Evolutionary conservation across 805 yeast genomes (phyloP).

Genomic region (Spathaspora girioi): DNA sequence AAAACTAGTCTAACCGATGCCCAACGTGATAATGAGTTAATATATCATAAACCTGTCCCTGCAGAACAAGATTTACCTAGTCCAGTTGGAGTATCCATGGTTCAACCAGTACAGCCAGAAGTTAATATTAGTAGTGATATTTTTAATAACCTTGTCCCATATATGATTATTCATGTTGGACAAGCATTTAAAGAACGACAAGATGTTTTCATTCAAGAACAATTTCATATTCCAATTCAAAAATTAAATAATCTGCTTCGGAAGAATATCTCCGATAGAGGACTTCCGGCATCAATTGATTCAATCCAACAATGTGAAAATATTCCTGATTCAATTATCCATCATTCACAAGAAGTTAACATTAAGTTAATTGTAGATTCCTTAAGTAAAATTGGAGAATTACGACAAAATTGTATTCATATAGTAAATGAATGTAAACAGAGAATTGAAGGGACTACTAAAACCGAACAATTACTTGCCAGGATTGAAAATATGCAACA

Average conservation of each 20-base stretch:
- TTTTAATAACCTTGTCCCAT: slow-evolving; percentile 68
- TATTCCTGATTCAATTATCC: slow-evolving; percentile 55
- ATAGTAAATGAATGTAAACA: slow-evolving; percentile 45
- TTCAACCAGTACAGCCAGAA: slow-evolving; percentile 42
- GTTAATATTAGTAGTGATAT: slow-evolving; percentile 15
- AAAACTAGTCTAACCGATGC: slow-evolving; percentile 46
- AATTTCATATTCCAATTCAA: slow-evolving; percentile 42
- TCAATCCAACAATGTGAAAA: slow-evolving; percentile 53
- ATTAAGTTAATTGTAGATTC: slow-evolving; percentile 35
- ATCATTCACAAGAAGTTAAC: slow-evolving; percentile 55
- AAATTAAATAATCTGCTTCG: slow-evolving; percentile 44
- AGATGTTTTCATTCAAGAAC: slow-evolving; percentile 47
- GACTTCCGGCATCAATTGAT: slow-evolving; percentile 63
- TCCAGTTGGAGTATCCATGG: slow-evolving; percentile 52
- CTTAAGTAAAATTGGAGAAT: slow-evolving; percentile 41
- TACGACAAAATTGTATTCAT: slow-evolving; percentile 38
- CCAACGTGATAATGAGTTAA: slow-evolving; percentile 77
- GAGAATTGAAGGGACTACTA: slow-evolving; percentile 46
- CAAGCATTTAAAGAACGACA: slow-evolving; percentile 68
- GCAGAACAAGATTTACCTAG: slow-evolving; percentile 31
- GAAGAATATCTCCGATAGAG: slow-evolving; percentile 42
- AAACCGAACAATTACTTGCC: slow-evolving; percentile 30
- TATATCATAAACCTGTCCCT: slow-evolving; percentile 70
- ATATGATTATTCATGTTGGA: slow-evolving; percentile 59
- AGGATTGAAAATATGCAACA: slow-evolving; percentile 42